Conservation (phyloP, 1,284 basidiomycete genomes). For the Lentinula novae-zelandiae region DNA sequence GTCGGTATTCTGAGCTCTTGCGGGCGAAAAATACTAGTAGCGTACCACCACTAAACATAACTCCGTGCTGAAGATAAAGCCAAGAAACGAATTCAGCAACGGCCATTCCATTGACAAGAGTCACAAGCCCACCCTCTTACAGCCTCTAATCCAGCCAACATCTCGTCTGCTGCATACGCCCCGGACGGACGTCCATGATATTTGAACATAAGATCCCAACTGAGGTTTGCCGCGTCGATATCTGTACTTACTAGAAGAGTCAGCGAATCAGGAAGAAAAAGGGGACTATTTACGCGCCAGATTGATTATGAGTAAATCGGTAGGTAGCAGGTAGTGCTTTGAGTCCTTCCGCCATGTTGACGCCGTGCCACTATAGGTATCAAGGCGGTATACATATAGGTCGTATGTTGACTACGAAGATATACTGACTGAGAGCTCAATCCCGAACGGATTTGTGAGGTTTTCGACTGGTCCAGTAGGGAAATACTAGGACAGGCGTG, state of each 20-base stretch:
- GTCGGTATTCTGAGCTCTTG: not conserved
- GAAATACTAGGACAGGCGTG: constrained; percentile 7
- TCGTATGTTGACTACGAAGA: too few species aligned
- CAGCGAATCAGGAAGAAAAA: not conserved
- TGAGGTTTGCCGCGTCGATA: constrained; percentile 32
- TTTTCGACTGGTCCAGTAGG: constrained; percentile 18
- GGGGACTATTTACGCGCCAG: constrained; percentile 23
- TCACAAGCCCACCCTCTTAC: constrained; percentile 28
- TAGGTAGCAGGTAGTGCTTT: constrained; percentile 40
- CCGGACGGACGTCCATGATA: constrained; percentile 44
- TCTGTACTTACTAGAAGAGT: constrained; percentile 19
- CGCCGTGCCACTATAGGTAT: constrained; percentile 31
- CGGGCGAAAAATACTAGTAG: not conserved
- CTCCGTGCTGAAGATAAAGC: constrained; percentile 28
- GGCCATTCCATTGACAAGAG: too few species aligned
- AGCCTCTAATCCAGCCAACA: constrained; percentile 37
- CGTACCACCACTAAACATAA: constrained; percentile 39
- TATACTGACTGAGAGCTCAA: constrained; percentile 9
- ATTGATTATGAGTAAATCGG: constrained; percentile 39
- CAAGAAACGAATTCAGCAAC: not conserved
- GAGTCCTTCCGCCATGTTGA: constrained; percentile 41
- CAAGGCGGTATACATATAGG: not conserved
- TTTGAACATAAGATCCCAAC: constrained; percentile 40
- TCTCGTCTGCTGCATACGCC: constrained; percentile 42
- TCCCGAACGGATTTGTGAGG: constrained; percentile 32